Conservation (phyloP, 495 filamentous ascomycete species). For the Lindgomyces ingoldianus region DNA sequence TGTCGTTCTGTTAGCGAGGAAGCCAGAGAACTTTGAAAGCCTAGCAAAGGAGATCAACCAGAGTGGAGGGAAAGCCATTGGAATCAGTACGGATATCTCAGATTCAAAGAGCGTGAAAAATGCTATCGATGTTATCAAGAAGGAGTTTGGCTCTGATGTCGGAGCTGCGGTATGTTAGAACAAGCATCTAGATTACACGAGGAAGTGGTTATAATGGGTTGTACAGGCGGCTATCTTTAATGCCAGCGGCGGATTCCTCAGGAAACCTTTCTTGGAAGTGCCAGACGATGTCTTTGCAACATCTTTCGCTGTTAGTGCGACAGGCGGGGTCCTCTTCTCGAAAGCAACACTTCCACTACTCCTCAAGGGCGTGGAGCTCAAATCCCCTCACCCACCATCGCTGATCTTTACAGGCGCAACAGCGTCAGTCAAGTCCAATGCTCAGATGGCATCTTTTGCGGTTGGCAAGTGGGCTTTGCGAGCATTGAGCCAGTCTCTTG, state of each 20-base stretch:
- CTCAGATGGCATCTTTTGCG: conserved; percentile 71
- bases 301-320: conserved; percentile 57
- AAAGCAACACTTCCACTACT: conserved; percentile 72
- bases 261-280: conserved; percentile 81
- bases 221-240: conserved; percentile 79
- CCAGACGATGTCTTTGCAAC: conserved; percentile 62
- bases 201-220: too few species aligned
- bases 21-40: conserved; percentile 62
- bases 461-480: conserved; percentile 79
- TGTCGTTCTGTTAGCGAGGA: conserved; percentile 73
- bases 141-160: conserved; percentile 53
- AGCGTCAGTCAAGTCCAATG: conserved; percentile 72
- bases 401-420: conserved; percentile 90
- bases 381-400: conserved; percentile 64
- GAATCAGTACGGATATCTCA: conserved; percentile 72
- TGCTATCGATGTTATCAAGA: conserved; percentile 68
- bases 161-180: conserved; percentile 32
- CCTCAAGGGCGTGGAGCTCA: conserved; percentile 56
- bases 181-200: background rate
- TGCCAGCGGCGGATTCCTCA: conserved; percentile 65
- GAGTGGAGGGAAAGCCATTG: conserved; percentile 70
- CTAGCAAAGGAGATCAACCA: conserved; percentile 75
- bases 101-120: conserved; percentile 60
- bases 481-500: conserved; percentile 75
- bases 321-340: conserved; percentile 77